Evolutionary conservation across 2,329 filamentous ascomycete genomes (phyloP).

Genomic region (Leptographium lundbergii): DNA sequence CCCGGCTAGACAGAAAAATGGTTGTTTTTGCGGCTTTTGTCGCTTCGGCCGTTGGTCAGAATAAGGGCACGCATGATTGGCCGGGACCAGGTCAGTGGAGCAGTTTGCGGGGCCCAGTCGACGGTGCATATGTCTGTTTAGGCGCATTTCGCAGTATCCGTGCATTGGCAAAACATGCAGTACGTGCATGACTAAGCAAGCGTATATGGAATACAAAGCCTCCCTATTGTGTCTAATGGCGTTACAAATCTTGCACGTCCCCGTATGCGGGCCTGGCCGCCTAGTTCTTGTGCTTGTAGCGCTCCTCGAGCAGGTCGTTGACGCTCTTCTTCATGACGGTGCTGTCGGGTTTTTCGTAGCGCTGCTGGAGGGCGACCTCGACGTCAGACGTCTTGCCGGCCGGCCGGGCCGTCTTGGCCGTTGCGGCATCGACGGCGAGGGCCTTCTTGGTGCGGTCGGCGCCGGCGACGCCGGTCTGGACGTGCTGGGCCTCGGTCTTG

Average conservation of each 20-base stretch:
- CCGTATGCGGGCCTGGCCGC: neutral
- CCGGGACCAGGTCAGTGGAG: neutral
- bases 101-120: neutral
- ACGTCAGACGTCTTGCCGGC: slow-evolving; percentile 24
- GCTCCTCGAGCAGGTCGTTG: slow-evolving; percentile 39
- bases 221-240: neutral
- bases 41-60: slow-evolving; percentile 11
- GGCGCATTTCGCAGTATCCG: neutral
- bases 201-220: neutral
- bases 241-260: neutral
- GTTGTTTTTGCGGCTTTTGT: slow-evolving; percentile 12
- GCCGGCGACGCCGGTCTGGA: neutral
- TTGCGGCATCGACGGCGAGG: slow-evolving; percentile 20
- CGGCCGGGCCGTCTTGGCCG: slow-evolving; percentile 13
- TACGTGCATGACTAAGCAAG: too few species aligned
- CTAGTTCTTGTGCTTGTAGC: slow-evolving; percentile 29
- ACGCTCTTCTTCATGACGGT: slow-evolving; percentile 32
- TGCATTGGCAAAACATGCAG: neutral
- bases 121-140: neutral
- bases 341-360: slow-evolving; percentile 32
- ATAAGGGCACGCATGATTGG: slow-evolving; percentile 11
- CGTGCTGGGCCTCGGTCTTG: slow-evolving; percentile 18
- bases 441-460: slow-evolving; percentile 12
- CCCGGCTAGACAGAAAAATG: slow-evolving; percentile 9
- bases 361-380: slow-evolving; percentile 37